Evolutionary conservation across 768 basidiomycete genomes (phyloP).

Genomic region (Wakefieldia striispora): DNA sequence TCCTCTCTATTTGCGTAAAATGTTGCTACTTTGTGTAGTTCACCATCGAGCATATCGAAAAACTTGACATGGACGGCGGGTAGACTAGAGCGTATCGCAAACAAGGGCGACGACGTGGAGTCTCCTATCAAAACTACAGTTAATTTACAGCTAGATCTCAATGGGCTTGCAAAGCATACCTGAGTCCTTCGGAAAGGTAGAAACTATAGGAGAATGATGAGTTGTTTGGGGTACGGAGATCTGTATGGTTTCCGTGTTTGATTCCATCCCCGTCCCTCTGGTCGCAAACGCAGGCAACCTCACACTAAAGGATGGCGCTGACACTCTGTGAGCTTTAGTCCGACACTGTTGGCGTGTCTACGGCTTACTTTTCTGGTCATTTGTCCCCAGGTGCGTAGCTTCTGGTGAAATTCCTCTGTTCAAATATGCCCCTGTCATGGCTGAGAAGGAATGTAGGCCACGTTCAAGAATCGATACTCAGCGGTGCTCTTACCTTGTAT

Average conservation of each 20-base stretch:
- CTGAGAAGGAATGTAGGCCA: neutral
- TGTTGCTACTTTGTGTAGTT: conserved; percentile 80
- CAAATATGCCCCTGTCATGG: conserved; percentile 5
- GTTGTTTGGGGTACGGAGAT: neutral
- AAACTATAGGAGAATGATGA: conserved; percentile 1
- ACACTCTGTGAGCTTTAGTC: neutral
- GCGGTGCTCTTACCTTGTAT: conserved; percentile 7
- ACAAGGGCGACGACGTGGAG: conserved; percentile 36
- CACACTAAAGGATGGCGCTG: conserved; percentile 16
- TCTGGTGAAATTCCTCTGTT: neutral
- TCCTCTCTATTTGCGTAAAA: conserved; percentile 78
- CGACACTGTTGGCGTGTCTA: neutral
- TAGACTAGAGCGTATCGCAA: conserved; percentile 52
- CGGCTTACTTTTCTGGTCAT: conserved; percentile 12
- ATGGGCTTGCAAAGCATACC: conserved; percentile 6
- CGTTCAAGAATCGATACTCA: neutral
- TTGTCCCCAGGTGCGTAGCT: neutral
- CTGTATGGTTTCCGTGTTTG: neutral
- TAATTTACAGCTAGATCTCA: neutral
- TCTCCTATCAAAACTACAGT: conserved; percentile 7
- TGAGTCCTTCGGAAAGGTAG: conserved; percentile 3
- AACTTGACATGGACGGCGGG: conserved; percentile 65
- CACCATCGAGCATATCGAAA: conserved; percentile 71
- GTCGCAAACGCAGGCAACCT: conserved; percentile 4
- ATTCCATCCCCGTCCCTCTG: neutral